Evolutionary conservation across 257 asterid species (phyloP).

Genomic region (Leptodermis oblonga): DNA sequence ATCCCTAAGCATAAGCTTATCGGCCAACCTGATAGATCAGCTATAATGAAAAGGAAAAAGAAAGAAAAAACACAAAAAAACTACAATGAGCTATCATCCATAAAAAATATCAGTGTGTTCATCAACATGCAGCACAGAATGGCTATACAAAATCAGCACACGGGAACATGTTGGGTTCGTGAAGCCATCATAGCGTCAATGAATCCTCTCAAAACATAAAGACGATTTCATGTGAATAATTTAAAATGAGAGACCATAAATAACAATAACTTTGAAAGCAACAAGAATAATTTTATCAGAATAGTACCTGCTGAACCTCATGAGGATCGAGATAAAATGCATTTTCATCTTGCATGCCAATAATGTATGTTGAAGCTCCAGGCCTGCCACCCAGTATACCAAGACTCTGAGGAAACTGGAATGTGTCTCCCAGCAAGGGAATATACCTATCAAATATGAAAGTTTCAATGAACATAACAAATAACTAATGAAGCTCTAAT

Average conservation of each 20-base stretch:
- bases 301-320: slow-evolving; percentile 84
- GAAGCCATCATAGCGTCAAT: neutral
- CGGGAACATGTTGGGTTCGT: neutral
- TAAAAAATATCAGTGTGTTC: neutral
- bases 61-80: neutral
- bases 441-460: slow-evolving; percentile 52
- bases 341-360: slow-evolving; percentile 94
- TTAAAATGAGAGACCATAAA: neutral
- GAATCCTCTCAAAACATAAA: neutral
- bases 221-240: neutral
- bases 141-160: neutral
- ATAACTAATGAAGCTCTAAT: neutral
- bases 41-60: neutral
- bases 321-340: slow-evolving; percentile 97
- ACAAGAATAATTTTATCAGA: slow-evolving; percentile 6
- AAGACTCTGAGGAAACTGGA: slow-evolving; percentile 89
- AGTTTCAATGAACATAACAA: neutral
- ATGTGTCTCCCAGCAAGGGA: slow-evolving; percentile 79
- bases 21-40: neutral
- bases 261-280: neutral
- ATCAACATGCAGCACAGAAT: neutral
- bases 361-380: slow-evolving; percentile 89
- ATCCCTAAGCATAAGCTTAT: neutral
- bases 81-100: no score
- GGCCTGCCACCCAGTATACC: slow-evolving; percentile 96